Evolutionary conservation across 2,329 filamentous ascomycete species (phyloP).

Genomic region (Diaporthe citrichinensis): DNA sequence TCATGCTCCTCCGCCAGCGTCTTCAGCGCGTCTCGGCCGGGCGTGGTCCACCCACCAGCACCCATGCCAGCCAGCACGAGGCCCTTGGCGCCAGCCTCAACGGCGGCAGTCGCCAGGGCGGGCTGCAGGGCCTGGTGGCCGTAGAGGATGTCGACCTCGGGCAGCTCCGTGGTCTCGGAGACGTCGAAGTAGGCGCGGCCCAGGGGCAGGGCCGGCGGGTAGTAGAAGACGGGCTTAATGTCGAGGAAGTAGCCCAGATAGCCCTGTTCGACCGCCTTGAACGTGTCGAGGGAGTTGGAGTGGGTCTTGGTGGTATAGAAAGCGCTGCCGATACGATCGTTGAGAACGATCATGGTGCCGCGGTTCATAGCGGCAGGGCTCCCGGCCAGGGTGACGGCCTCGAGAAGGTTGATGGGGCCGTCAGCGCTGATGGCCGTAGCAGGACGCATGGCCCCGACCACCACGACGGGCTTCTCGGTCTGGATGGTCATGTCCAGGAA

Average conservation of each 20-base stretch:
- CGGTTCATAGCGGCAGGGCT: slow-evolving; percentile 60
- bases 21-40: neutral
- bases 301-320: slow-evolving; percentile 74
- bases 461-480: slow-evolving; percentile 70
- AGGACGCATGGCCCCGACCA: slow-evolving; percentile 75
- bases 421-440: slow-evolving; percentile 74
- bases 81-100: slow-evolving; percentile 15
- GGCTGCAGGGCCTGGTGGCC: slow-evolving; percentile 67
- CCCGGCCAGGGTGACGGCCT: slow-evolving; percentile 70
- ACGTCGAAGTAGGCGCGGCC: slow-evolving; percentile 61
- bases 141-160: slow-evolving; percentile 70
- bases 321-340: slow-evolving; percentile 71
- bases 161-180: slow-evolving; percentile 55
- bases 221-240: slow-evolving; percentile 73
- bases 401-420: slow-evolving; percentile 73
- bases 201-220: slow-evolving; percentile 62
- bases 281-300: slow-evolving; percentile 74
- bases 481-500: slow-evolving; percentile 72
- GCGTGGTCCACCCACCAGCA: slow-evolving; percentile 9
- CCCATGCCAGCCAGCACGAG: slow-evolving; percentile 19
- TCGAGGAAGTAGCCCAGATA: slow-evolving; percentile 71
- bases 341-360: slow-evolving; percentile 72
- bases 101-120: slow-evolving; percentile 55
- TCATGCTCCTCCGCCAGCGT: slow-evolving; percentile 11
- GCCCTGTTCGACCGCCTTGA: slow-evolving; percentile 70